Evolutionary conservation across 257 asterid genomes (phyloP), one percentile per base, ranked within the genome.

Genomic region (Solanum habrochaites): DNA sequence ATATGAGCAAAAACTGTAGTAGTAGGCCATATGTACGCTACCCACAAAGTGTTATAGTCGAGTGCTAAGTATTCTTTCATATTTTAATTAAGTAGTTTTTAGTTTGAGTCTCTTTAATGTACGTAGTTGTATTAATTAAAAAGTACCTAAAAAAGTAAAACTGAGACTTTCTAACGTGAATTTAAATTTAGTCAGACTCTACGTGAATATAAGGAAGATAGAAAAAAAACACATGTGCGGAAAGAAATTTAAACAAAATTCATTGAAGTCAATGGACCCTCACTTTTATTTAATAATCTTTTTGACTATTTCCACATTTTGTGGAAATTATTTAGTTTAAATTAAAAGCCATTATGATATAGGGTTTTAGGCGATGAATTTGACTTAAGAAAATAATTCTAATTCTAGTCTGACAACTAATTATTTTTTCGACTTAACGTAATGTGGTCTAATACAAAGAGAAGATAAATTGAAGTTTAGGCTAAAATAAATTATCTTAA

Each of bases 81-180:
- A 0, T 52, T 10, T 52, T 52, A 52, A 52, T 0, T 9, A 52
- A 52, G 62, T 16, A 1, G 4, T 52, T 0, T 52, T 52, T n/a
- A 0, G n/a, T 52, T 52, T 52, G 62, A 18, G n/a, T 52, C n/a
- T 2, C 11, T 52, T 18, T 18, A 11, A 1, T 18, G 11, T 52
- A 18, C 4, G n/a, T 6, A 6, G 2, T 18, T 52, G 4, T 1
- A 10, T 18, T 52, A 52, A 52, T 52, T 52, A 6, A 0, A 4
- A 9, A 18, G n/a, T 2, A 9, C 0, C 4, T 52, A 52, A 52
- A 18, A 16, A 3, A 39, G 2, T 39, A 39, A 39, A 39, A 39
- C 0, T 52, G 10, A 4, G 10, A 52, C 10, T 18, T 52, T 52
- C 1, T 0, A 8, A 0, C 0, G 0, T 9, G 18, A 8, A 52